Conservation (phyloP, 352 stramenopile genomes). For the Lagenidium giganteum region DNA sequence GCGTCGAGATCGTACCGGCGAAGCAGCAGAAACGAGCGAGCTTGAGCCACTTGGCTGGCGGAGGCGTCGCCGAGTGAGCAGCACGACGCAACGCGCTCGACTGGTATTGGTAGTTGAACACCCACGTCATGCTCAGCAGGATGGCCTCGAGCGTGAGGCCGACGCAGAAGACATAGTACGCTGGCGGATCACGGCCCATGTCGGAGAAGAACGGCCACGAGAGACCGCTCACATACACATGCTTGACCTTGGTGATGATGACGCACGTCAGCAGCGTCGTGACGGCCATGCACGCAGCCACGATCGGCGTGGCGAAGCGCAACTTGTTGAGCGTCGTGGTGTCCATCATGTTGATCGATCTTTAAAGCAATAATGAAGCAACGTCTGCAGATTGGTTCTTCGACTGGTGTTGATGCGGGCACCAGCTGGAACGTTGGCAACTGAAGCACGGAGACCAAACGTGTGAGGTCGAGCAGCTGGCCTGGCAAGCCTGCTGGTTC, state of each 20-base stretch:
- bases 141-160: slow-evolving; percentile 41
- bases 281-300: slow-evolving; percentile 32
- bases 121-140: slow-evolving; percentile 39
- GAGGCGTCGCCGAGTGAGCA: not conserved
- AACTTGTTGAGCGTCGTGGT: slow-evolving; percentile 1
- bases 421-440: no score
- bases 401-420: no score
- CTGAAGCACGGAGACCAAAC: no score
- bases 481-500: no score
- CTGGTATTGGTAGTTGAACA: slow-evolving; percentile 49
- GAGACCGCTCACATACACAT: slow-evolving; percentile 49
- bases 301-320: slow-evolving; percentile 21
- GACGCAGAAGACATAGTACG: slow-evolving; percentile 55
- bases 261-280: slow-evolving; percentile 45
- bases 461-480: no score
- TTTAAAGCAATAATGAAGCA: no score
- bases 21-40: slow-evolving; percentile 21
- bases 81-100: slow-evolving; percentile 17
- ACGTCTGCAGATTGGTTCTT: no score
- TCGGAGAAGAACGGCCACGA: slow-evolving; percentile 60
- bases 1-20: slow-evolving; percentile 32
- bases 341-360: no score
- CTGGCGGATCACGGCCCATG: slow-evolving; percentile 50
- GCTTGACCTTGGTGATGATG: slow-evolving; percentile 46
- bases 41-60: slow-evolving; percentile 11